phyloP scores from a whole-genome alignment of 495 filamentous ascomycete species.

The Talaromyces adpressus region DNA sequence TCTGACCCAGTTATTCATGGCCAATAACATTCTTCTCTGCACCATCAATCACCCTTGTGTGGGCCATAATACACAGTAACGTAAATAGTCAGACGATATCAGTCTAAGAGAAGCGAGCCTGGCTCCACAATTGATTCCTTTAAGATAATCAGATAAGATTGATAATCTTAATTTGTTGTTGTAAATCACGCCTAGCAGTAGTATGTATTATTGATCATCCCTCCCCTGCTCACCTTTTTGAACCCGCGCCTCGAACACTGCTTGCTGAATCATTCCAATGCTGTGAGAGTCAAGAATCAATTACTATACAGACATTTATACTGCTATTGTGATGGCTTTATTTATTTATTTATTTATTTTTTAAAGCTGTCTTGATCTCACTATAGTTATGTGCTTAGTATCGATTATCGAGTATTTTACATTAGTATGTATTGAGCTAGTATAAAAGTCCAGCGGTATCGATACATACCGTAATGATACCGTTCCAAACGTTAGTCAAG shows the following conservation, averaged over 20 bases:
- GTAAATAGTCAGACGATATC: not conserved
- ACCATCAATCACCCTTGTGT: not conserved
- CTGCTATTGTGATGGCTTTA: not conserved
- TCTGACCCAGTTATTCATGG: not conserved
- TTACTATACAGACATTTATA: not conserved
- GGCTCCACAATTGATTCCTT: not conserved
- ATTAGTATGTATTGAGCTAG: not conserved
- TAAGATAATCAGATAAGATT: slow-evolving; percentile 6
- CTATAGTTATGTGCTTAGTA: not conserved
- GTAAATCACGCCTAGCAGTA: not conserved
- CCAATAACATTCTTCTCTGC: not conserved
- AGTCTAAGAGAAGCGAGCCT: not conserved
- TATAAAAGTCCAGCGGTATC: not conserved
- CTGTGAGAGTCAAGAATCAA: no score
- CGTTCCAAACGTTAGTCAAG: not conserved
- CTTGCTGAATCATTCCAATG: no score
- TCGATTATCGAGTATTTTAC: not conserved
- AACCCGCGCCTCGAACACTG: not conserved
- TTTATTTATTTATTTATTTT: no score
- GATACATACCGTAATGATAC: not conserved
- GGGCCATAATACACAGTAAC: not conserved
- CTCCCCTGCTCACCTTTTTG: not conserved
- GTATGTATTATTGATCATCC: not conserved
- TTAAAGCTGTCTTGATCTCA: not conserved
- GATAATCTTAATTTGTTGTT: not conserved